These are phyloP conservation scores for Pseudevernia furfuracea DNA, from an alignment of 495 filamentous ascomycete genomes.

Conservation along the genomic window DNA sequence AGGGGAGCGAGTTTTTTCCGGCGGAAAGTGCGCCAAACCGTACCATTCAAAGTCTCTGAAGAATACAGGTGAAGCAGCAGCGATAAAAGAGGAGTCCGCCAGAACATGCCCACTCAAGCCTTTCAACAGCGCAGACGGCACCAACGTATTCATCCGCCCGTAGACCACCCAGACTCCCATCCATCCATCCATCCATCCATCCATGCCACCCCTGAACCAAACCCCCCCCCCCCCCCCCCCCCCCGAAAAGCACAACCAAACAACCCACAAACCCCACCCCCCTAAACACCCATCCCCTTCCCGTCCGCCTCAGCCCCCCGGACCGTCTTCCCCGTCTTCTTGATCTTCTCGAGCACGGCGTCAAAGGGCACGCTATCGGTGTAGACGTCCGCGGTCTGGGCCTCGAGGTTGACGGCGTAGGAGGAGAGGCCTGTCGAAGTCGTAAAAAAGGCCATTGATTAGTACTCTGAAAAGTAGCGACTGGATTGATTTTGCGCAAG, in stretches of 20 bases:
- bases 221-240: not conserved
- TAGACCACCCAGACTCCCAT: not conserved
- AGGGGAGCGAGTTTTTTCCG: too few relatives aligned
- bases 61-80: too few relatives aligned
- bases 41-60: too few relatives aligned
- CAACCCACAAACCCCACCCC: not conserved
- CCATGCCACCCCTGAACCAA: not conserved
- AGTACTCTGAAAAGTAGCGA: too few relatives aligned
- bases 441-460: too few relatives aligned
- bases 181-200: not conserved
- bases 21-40: too few relatives aligned
- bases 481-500: too few relatives aligned
- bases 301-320: slow-evolving; percentile 62
- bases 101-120: too few relatives aligned
- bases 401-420: slow-evolving; percentile 79
- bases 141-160: too few relatives aligned
- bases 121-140: too few relatives aligned
- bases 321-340: slow-evolving; percentile 92
- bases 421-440: slow-evolving; percentile 62
- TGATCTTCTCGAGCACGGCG: slow-evolving; percentile 76
- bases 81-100: too few relatives aligned
- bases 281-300: slow-evolving; percentile 32
- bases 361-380: slow-evolving; percentile 65
- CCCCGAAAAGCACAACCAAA: not conserved
- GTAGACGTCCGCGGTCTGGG: slow-evolving; percentile 66